A percentile compares a stretch with the other conserved stretches of the same genome.
These are phyloP conservation scores for Suillus tomentosus DNA, from an alignment of 768 basidiomycete genomes.

Conservation along the genomic window DNA sequence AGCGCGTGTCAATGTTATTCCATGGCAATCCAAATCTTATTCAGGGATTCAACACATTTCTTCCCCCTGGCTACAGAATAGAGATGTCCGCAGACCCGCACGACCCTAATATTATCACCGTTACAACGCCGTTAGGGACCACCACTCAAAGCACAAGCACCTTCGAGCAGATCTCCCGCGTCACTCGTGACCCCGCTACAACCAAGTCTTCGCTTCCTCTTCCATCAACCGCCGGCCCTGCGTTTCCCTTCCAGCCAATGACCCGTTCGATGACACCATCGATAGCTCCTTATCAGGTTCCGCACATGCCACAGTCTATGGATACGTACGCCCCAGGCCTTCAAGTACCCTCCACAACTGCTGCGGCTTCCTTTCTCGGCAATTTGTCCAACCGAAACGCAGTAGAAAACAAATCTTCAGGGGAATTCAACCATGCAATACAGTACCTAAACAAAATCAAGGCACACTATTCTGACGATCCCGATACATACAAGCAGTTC, in stretches of 20 bases:
- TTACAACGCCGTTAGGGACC: slow-evolving; percentile 77
- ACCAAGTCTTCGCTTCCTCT: slow-evolving; percentile 19
- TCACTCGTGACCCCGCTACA: slow-evolving; percentile 29
- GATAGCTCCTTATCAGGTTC: slow-evolving; percentile 50
- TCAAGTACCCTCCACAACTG: slow-evolving; percentile 50
- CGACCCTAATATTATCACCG: slow-evolving; percentile 74
- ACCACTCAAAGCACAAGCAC: slow-evolving; percentile 63
- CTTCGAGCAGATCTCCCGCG: slow-evolving; percentile 32
- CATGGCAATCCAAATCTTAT: slow-evolving; percentile 89
- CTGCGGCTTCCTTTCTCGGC: slow-evolving; percentile 67
- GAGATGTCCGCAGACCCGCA: slow-evolving; percentile 74
- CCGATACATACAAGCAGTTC: slow-evolving; percentile 92
- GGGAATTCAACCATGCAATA: slow-evolving; percentile 92
- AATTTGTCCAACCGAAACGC: slow-evolving; percentile 53
- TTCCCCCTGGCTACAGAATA: slow-evolving; percentile 93
- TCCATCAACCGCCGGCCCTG: slow-evolving; percentile 38
- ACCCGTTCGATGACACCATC: slow-evolving; percentile 44
- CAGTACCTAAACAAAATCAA: slow-evolving; percentile 99
- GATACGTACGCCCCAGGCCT: slow-evolving; percentile 50
- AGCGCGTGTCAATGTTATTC: slow-evolving; percentile 91
- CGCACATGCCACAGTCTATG: slow-evolving; percentile 31
- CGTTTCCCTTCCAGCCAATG: slow-evolving; percentile 18
- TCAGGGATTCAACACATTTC: slow-evolving; percentile 97
- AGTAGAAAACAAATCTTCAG: slow-evolving; percentile 53
- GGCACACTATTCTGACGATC: slow-evolving; percentile 81